Base-by-base conservation (phyloP, 139 green algal species). In the Chlamydomonas sp. region DNA sequence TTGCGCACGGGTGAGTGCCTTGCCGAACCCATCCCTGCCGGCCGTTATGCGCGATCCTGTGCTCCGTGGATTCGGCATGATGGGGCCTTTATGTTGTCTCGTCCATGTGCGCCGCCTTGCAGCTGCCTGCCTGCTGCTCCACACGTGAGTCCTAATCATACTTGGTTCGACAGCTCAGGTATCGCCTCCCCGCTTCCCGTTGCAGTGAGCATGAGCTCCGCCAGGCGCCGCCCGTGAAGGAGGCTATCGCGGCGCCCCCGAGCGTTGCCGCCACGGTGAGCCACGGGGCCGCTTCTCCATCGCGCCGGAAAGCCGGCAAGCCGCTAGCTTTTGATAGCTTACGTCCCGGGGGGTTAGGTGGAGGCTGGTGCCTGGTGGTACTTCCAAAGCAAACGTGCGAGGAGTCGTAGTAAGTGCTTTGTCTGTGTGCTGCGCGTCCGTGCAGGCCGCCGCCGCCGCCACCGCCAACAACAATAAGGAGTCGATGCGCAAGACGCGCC, bases 1-100 rank as follows among this genome's bases (percentile, higher is more conserved):
- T 93, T 85, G 92, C 92, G 2, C 92, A 95, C 63, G 86, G 89
- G 83, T 87, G n/a, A 80, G 83, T 78, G 49, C 85, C n/a, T 7
- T 79, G 20, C 80, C 63, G 66, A 89, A 86, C 87, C 84, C 73
- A 90, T 92, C 77, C 85, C 89, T 3, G 85, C 90, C 60, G 86
- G 86, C 58, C 31, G 73, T 58, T 78, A 14, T 31, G 31, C 16
- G 15, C 16, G 15, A 74, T 15, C 68, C 16, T 74, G 68, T 74
- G 0, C 31, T 49, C 31, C 31, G 68, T 17, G 16, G 68, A n/a
- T 74, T 74, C 16, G 68, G 68, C 68, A 18, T 31, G 73, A 61
- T 49, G 17, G 68, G 16, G 16, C 68, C 16, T 74, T 15, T 74
- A 15, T n/a, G 15, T 74, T 74, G 68, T 17, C 68, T 74, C 15